Percentiles rank a stretch among this genome's conserved stretches.
These are phyloP conservation scores for Ramalina intermedia DNA, from an alignment of 495 filamentous ascomycete genomes.

Conservation along the genomic window DNA sequence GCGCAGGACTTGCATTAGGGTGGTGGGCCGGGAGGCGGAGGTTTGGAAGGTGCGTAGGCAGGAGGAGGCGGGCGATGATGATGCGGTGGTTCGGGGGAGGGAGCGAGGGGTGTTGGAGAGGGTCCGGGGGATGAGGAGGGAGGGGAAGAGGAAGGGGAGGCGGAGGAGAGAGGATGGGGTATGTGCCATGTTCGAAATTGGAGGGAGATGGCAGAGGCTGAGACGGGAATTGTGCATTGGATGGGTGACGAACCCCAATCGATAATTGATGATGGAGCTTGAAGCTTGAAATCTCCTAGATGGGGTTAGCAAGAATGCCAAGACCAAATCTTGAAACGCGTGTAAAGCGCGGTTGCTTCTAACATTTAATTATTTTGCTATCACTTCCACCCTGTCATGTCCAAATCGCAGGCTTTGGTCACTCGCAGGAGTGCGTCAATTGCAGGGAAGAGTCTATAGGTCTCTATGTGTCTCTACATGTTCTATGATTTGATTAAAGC, in stretches of 20 bases:
- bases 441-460: background rate
- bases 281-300: too few species aligned
- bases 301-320: too few species aligned
- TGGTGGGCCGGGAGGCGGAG: slow-evolving; percentile 27
- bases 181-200: background rate
- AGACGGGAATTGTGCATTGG: background rate
- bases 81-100: slow-evolving; percentile 17
- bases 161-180: background rate
- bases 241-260: background rate
- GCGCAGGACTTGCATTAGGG: slow-evolving; percentile 44
- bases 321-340: too few species aligned
- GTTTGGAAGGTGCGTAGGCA: slow-evolving; percentile 25
- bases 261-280: too few species aligned
- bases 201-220: background rate
- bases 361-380: too few species aligned
- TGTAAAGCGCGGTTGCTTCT: too few species aligned
- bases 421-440: too few species aligned
- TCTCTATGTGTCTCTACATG: background rate
- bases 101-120: background rate
- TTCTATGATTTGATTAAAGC: background rate
- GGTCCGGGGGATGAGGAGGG: slow-evolving; percentile 25
- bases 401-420: too few species aligned
- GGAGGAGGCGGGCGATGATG: slow-evolving; percentile 21
- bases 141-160: slow-evolving; percentile 17
- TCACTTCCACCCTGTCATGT: too few species aligned